phyloP scores from a whole-genome alignment of 352 stramenopile genomes.

The Blastocystis sp. region DNA sequence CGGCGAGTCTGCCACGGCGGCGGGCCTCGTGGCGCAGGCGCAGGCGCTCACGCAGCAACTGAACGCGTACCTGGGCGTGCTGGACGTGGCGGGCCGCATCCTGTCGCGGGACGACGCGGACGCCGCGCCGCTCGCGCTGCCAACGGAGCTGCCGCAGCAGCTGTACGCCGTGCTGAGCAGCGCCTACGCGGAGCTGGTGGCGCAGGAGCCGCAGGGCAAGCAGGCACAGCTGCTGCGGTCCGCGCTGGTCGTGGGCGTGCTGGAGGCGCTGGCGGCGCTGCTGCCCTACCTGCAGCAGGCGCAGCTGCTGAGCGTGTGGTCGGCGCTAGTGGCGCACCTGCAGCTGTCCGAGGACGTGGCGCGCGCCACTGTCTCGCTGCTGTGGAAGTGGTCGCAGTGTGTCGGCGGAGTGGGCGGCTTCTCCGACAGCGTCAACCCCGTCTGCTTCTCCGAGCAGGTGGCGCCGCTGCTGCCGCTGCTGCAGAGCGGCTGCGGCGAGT shows the following conservation, averaged over 20 bases:
- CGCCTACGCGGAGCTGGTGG: background rate
- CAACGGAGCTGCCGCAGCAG: background rate
- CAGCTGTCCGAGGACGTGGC: background rate
- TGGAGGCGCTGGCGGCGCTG: background rate
- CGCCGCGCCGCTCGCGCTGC: background rate
- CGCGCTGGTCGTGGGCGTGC: background rate
- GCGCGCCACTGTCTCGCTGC: background rate
- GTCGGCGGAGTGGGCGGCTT: background rate
- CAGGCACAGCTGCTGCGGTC: background rate
- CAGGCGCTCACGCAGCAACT: conserved; percentile 1
- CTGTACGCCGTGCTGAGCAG: background rate
- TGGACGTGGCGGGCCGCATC: conserved; percentile 37
- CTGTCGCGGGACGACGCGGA: background rate
- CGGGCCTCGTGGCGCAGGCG: background rate
- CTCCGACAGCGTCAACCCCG: conserved; percentile 6
- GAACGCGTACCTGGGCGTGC: background rate
- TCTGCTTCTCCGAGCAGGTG: conserved; percentile 28
- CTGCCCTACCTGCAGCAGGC: background rate
- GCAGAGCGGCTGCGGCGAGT: background rate
- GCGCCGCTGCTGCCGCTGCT: background rate
- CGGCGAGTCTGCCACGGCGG: background rate
- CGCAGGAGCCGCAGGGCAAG: background rate
- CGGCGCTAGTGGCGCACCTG: background rate
- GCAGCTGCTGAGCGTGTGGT: background rate
- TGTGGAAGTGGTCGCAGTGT: conserved; percentile 14